phyloP scores from a whole-genome alignment of 148 eudicot genomes.

The Dianthus caryophyllus region DNA sequence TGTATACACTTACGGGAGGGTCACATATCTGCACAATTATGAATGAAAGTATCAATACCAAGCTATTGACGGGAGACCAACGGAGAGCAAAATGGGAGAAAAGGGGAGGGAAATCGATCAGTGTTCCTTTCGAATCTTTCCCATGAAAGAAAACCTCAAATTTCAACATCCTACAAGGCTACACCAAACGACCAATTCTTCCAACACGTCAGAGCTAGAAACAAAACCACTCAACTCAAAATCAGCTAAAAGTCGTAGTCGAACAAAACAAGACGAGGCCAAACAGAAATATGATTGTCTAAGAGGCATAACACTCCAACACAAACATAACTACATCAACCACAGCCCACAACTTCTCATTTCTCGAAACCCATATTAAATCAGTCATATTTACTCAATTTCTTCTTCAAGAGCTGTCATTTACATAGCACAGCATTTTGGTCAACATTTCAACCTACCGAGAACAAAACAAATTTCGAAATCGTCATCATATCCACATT shows the following conservation, averaged over 20 bases:
- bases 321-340: background rate
- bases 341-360: too few species aligned
- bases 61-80: too few species aligned
- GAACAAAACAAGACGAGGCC: too few species aligned
- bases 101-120: too few species aligned
- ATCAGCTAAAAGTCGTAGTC: too few species aligned
- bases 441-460: background rate
- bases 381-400: background rate
- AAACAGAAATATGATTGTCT: too few species aligned
- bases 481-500: background rate
- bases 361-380: background rate
- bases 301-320: background rate
- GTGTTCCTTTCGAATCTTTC: too few species aligned
- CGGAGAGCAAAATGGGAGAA: too few species aligned
- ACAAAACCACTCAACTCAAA: background rate
- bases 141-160: too few species aligned
- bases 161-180: background rate
- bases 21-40: constrained; percentile 49
- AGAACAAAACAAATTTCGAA: background rate
- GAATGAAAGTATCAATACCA: constrained; percentile 28
- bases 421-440: background rate
- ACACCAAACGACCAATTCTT: background rate
- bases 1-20: constrained; percentile 82
- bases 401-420: too few species aligned
- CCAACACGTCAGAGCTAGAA: background rate